These are phyloP conservation scores for Powellomyces hirtus DNA, from an alignment of 192 early-diverging fungal genomes.

Conservation along the genomic window DNA sequence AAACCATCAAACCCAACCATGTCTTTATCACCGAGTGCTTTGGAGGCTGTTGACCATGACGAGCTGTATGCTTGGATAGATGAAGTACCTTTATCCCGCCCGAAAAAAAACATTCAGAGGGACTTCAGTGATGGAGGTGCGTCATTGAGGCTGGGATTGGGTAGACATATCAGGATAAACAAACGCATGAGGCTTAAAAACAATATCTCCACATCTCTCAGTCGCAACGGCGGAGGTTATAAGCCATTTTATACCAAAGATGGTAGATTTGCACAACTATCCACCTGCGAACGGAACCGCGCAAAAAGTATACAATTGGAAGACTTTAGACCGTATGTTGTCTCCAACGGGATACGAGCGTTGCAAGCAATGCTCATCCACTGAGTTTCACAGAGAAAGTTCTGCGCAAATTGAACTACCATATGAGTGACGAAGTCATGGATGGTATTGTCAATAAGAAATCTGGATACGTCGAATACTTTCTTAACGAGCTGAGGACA, in stretches of 20 bases:
- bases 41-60: background rate
- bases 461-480: conserved; percentile 48
- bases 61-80: conserved; percentile 50
- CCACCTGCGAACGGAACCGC: conserved; percentile 45
- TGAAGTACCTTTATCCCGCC: conserved; percentile 46
- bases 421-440: conserved; percentile 40
- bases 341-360: too few relatives aligned
- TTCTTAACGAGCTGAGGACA: conserved; percentile 43
- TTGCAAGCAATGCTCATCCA: too few relatives aligned
- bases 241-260: conserved; percentile 47
- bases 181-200: too few relatives aligned
- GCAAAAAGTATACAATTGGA: conserved; percentile 61
- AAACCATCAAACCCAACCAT: too few relatives aligned
- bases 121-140: conserved; percentile 57
- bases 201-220: too few relatives aligned
- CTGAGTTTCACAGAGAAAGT: conserved; percentile 45
- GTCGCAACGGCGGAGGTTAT: conserved; percentile 53
- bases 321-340: conserved; percentile 46
- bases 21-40: too few relatives aligned
- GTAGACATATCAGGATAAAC: too few relatives aligned
- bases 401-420: conserved; percentile 45
- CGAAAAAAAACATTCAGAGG: conserved; percentile 50
- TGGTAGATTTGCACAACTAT: conserved; percentile 57
- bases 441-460: conserved; percentile 38
- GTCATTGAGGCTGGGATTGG: too few relatives aligned